phyloP scores from a whole-genome alignment of 176 grass and related monocot genomes.

The Eleusine indica region DNA sequence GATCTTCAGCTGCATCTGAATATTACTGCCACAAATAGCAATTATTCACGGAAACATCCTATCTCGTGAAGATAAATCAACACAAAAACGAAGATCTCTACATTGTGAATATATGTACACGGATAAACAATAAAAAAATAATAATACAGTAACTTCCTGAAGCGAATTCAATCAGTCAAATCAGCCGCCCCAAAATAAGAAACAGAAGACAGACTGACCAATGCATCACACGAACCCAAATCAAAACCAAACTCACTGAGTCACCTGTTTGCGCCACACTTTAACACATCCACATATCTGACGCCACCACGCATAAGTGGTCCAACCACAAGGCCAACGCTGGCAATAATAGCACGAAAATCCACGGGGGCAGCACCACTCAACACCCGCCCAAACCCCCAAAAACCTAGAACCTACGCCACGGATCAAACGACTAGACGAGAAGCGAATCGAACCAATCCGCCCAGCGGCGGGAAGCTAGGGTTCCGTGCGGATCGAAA shows the following conservation, averaged over 20 bases:
- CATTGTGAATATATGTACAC: not conserved
- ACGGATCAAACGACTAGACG: slow-evolving; percentile 1
- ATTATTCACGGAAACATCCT: not conserved
- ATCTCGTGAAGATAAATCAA: slow-evolving; percentile 9
- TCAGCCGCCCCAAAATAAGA: not conserved
- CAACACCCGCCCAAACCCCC: not conserved
- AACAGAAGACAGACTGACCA: slow-evolving; percentile 3
- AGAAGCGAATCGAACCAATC: slow-evolving; percentile 3
- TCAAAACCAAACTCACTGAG: not conserved
- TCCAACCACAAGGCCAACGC: slow-evolving; percentile 11
- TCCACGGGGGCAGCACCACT: not conserved
- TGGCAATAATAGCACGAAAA: slow-evolving; percentile 7
- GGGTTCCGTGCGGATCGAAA: slow-evolving; percentile 44
- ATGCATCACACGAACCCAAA: slow-evolving; percentile 30
- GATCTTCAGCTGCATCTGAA: not conserved
- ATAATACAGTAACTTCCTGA: not conserved
- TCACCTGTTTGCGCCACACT: not conserved
- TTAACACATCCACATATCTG: not conserved
- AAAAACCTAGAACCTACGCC: slow-evolving; percentile 4
- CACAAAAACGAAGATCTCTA: not conserved
- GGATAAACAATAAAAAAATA: not conserved
- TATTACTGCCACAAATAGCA: not conserved
- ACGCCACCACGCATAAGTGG: not conserved
- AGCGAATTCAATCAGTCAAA: slow-evolving; percentile 18
- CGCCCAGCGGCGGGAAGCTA: slow-evolving; percentile 10